These are phyloP conservation scores for Leccinum rimulosum DNA, from an alignment of 768 basidiomycete genomes.

Conservation along the genomic window DNA sequence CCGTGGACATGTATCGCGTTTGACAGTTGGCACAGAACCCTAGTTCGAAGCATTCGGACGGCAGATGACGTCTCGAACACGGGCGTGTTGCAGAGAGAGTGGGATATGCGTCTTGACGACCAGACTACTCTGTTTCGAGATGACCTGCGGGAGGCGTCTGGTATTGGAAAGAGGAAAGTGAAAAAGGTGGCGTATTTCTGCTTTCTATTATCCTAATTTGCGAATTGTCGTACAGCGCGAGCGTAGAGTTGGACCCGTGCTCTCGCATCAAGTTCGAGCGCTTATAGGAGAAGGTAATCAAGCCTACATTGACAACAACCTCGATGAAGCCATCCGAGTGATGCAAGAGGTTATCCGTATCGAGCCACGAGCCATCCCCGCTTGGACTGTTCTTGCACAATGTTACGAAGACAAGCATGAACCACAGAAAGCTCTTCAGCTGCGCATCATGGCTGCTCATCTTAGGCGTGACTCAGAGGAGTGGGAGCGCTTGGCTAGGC, in stretches of 20 bases:
- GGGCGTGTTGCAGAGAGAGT: conserved; percentile 55
- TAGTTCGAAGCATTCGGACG: conserved; percentile 63
- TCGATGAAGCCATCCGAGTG: conserved; percentile 65
- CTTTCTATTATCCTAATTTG: background rate
- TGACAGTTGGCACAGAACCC: conserved; percentile 43
- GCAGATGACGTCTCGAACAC: conserved; percentile 36
- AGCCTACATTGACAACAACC: conserved; percentile 72
- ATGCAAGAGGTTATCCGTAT: conserved; percentile 94
- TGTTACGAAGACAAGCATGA: conserved; percentile 17
- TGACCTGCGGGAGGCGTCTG: conserved; percentile 71
- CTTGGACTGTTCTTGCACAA: conserved; percentile 79
- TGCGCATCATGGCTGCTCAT: conserved; percentile 87
- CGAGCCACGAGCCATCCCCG: conserved; percentile 78
- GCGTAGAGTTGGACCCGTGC: conserved; percentile 12
- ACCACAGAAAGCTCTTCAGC: conserved; percentile 17
- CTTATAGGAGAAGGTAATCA: conserved; percentile 81
- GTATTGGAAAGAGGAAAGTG: conserved; percentile 54
- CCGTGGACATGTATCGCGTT: no score
- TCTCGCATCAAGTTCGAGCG: conserved; percentile 18
- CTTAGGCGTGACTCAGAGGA: conserved; percentile 79
- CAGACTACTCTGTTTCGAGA: conserved; percentile 68
- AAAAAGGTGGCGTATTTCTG: conserved; percentile 38
- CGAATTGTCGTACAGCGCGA: conserved; percentile 7
- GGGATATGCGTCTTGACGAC: conserved; percentile 73
- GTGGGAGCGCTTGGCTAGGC: conserved; percentile 78